These are phyloP conservation scores for Earliella scabrosa DNA, from an alignment of 1,284 basidiomycete species.

Conservation along the genomic window DNA sequence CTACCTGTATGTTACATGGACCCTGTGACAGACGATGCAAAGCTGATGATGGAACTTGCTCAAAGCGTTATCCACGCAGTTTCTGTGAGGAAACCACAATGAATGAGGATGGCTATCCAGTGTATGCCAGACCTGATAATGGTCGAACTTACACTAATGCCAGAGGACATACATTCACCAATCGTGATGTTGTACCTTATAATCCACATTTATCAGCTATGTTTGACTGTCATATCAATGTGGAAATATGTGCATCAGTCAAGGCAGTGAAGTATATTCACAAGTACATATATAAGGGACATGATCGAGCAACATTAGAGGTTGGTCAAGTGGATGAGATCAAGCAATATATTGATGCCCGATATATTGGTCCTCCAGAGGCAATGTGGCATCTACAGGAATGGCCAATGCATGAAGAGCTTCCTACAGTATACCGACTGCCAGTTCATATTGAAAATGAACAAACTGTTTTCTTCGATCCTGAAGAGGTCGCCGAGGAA, in stretches of 20 bases:
- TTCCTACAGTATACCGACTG: conserved; percentile 45
- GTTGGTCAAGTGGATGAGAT: conserved; percentile 39
- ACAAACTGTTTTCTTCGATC: neutral
- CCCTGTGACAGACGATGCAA: conserved; percentile 47
- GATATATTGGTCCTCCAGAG: conserved; percentile 45
- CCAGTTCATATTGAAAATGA: conserved; percentile 14
- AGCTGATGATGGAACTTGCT: conserved; percentile 41
- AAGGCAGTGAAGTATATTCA: conserved; percentile 43
- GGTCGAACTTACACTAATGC: conserved; percentile 31
- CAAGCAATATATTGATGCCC: conserved; percentile 37
- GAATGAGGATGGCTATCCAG: conserved; percentile 6
- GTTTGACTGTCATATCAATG: conserved; percentile 53
- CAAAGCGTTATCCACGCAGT: conserved; percentile 40
- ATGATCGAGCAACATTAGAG: conserved; percentile 41
- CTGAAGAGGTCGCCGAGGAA: neutral
- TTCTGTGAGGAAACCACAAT: neutral
- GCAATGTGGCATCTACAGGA: conserved; percentile 39
- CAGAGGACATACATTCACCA: conserved; percentile 28
- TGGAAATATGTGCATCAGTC: conserved; percentile 40
- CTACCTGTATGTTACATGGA: conserved; percentile 48
- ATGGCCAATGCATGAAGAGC: conserved; percentile 32
- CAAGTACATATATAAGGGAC: conserved; percentile 54
- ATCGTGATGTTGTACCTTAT: conserved; percentile 44
- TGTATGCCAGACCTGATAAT: conserved; percentile 28
- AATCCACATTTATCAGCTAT: conserved; percentile 33